phyloP scores from a whole-genome alignment of 2,329 filamentous ascomycete genomes.

The Aspergillus amoenus region DNA sequence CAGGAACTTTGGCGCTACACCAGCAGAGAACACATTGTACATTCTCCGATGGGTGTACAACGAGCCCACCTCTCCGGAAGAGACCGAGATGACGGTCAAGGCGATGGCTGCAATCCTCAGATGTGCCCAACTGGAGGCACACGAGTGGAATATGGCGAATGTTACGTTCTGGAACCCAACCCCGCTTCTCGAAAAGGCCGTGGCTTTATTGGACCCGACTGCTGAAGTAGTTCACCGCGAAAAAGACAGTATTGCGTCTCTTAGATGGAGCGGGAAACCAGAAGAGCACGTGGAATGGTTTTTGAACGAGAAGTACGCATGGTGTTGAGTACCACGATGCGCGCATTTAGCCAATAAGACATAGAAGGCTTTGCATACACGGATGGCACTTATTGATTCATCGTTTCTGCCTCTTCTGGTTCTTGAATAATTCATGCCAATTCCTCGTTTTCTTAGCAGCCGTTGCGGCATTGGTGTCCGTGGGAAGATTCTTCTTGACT shows the following conservation, averaged over 20 bases:
- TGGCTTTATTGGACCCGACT: conserved; percentile 37
- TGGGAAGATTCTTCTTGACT: conserved; percentile 24
- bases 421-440: conserved; percentile 46
- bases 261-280: conserved; percentile 47
- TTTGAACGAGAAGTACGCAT: conserved; percentile 51
- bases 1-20: conserved; percentile 38
- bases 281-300: conserved; percentile 46
- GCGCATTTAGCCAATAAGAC: background rate
- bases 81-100: conserved; percentile 51
- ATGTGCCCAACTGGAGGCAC: conserved; percentile 69
- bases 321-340: conserved; percentile 39
- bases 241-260: conserved; percentile 46
- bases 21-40: conserved; percentile 40
- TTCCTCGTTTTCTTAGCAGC: conserved; percentile 39
- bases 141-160: conserved; percentile 66
- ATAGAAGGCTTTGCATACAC: conserved; percentile 9
- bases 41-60: conserved; percentile 45
- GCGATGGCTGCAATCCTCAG: conserved; percentile 63
- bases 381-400: conserved; percentile 17
- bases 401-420: conserved; percentile 30
- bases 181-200: conserved; percentile 48
- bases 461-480: conserved; percentile 23
- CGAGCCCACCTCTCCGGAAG: conserved; percentile 37
- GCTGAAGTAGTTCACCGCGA: conserved; percentile 46
- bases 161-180: conserved; percentile 85